These are phyloP conservation scores for Nakataea oryzae DNA, from an alignment of 2,329 filamentous ascomycete species.

Conservation along the genomic window DNA sequence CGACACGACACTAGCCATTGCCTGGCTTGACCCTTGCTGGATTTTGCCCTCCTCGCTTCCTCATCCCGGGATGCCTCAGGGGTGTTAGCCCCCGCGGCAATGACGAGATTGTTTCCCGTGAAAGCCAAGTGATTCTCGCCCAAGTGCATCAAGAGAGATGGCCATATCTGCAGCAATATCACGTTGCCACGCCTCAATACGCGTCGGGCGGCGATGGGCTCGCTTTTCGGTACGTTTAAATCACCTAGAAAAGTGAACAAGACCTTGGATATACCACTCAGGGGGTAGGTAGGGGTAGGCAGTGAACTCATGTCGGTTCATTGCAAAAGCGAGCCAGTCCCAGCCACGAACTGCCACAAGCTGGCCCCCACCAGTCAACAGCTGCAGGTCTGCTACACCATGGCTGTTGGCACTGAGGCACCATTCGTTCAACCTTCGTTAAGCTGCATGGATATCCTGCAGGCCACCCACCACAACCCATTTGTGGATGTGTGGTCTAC, in stretches of 20 bases:
- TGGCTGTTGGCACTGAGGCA: neutral
- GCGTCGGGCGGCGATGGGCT: too few species aligned
- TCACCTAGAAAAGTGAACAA: too few species aligned
- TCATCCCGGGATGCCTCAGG: too few species aligned
- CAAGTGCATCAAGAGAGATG: neutral
- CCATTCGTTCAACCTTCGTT: too few species aligned
- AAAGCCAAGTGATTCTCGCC: neutral
- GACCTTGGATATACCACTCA: neutral
- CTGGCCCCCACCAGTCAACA: neutral
- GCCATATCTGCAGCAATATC: neutral
- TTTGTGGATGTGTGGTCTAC: neutral
- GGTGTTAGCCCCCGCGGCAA: too few species aligned
- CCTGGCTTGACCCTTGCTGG: too few species aligned
- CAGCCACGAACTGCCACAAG: neutral
- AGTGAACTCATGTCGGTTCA: too few species aligned
- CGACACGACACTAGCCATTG: too few species aligned
- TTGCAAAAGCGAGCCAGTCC: neutral
- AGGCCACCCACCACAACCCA: neutral
- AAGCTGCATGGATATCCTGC: too few species aligned
- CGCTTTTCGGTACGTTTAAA: neutral
- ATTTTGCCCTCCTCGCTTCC: too few species aligned
- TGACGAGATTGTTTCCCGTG: neutral
- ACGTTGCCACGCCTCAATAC: too few species aligned
- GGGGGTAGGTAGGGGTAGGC: too few species aligned
- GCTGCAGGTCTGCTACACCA: neutral